phyloP scores from a whole-genome alignment of 2,329 filamentous ascomycete species.

The Pseudogymnoascus sp. region DNA sequence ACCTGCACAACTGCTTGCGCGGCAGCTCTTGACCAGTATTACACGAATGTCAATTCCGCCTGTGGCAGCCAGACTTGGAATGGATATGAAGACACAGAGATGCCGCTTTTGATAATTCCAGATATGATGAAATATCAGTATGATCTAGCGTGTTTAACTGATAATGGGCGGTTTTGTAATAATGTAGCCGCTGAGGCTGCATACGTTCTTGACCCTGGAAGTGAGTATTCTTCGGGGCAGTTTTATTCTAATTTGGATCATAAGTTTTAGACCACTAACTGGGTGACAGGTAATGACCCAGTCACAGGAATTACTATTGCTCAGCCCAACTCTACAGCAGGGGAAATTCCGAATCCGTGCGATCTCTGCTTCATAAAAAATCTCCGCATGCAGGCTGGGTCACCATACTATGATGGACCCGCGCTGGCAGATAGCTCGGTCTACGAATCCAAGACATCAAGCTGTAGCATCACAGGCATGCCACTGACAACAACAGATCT shows the following conservation, averaged over 20 bases:
- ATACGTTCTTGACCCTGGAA: conserved; percentile 4
- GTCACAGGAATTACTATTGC: background rate
- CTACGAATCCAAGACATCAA: conserved; percentile 10
- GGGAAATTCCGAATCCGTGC: background rate
- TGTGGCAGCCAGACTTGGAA: conserved; percentile 10
- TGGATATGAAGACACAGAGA: conserved; percentile 8
- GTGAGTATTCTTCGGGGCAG: background rate
- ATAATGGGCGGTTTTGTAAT: conserved; percentile 11
- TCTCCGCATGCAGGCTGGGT: conserved; percentile 9
- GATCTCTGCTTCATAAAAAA: conserved; percentile 12
- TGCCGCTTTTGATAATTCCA: conserved; percentile 10
- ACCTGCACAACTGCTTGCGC: conserved; percentile 6
- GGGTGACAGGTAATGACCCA: background rate
- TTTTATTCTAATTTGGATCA: background rate
- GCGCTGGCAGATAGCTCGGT: conserved; percentile 7
- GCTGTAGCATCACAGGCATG: conserved; percentile 4
- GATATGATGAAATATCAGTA: conserved; percentile 11
- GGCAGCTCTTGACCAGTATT: conserved; percentile 1
- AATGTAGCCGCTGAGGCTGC: conserved; percentile 10
- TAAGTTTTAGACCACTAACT: background rate
- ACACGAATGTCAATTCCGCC: conserved; percentile 5
- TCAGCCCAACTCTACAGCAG: background rate
- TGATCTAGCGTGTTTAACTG: conserved; percentile 11
- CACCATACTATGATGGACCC: conserved; percentile 12
- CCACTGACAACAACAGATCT: conserved; percentile 10